Base-by-base conservation (phyloP, 441 rosid genomes). In the Syzygium malaccense region DNA sequence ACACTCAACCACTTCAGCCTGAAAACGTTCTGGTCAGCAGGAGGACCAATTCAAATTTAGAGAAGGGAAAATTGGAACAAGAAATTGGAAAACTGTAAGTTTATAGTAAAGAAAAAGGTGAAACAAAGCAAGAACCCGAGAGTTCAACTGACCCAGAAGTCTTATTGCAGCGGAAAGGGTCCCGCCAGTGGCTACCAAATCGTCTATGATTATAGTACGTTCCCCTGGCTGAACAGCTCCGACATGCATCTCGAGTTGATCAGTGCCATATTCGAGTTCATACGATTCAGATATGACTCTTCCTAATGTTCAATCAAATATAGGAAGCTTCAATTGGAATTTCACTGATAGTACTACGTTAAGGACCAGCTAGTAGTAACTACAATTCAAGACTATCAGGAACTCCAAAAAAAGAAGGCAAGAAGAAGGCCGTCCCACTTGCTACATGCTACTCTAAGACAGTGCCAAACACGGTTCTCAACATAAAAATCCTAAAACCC, bases 161-260 rank as follows among this genome's bases (percentile, higher is more conserved):
- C 91, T 94, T 86, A 98, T 97, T 53, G 99, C 99, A 28, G 99
- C 99, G 0, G 98, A 96, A 28, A 98, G 93, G 48, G 99, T 97
- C 51, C 99, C 99, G 0, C 99, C 99, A 0, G 99, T 98, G 87
- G 99, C 99, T 7, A 98, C 97, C 88, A 98, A 92, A 92, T 98
- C 99, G 87, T 98, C 99, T 17, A 97, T 95, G 33, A 97, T 90
- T 78, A 98, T 88, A 30, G 93, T 96, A 2, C 98, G 98, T 85
- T 98, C 99, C 19, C 95, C 94, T 2, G 95, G 90, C 89, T 94
- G 84, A 84, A 97, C 98, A 30, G 98, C 99, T 32, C 93, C 98
- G 5, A 95, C 94, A 51, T 97, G 99, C 98, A 98, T 95, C 94
- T 96, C 97, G 48, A 98, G 91, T 83, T 98, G 93, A 92, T 98